phyloP scores from a whole-genome alignment of 2,329 filamentous ascomycete species.

The Mariannaea sp. region DNA sequence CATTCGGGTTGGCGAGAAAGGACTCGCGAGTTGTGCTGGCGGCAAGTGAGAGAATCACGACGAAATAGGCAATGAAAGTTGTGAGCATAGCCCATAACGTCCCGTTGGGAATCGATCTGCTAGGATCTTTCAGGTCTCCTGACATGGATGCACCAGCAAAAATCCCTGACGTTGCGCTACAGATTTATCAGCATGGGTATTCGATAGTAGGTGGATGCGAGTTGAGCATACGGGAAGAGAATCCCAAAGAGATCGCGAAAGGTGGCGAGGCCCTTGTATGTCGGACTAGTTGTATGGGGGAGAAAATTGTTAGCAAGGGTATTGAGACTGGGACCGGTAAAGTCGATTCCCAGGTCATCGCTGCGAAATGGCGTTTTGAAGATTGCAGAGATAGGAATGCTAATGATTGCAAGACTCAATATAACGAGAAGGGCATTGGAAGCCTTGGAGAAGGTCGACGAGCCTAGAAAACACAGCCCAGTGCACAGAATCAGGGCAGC shows the following conservation, averaged over 20 bases:
- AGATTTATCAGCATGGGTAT: conserved; percentile 34
- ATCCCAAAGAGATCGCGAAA: conserved; percentile 87
- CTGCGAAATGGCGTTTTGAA: conserved; percentile 70
- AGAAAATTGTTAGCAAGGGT: conserved; percentile 77
- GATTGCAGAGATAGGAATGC: conserved; percentile 79
- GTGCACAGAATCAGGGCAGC: conserved; percentile 73
- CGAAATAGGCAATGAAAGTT: conserved; percentile 75
- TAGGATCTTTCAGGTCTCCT: conserved; percentile 80
- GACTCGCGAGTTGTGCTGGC: conserved; percentile 75
- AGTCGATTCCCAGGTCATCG: conserved; percentile 66
- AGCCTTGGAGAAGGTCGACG: conserved; percentile 77
- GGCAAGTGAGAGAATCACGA: conserved; percentile 80
- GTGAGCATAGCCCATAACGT: conserved; percentile 77
- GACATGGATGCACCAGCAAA: conserved; percentile 86
- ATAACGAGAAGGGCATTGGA: conserved; percentile 77
- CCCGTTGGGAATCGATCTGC: conserved; percentile 83
- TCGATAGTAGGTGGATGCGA: background rate
- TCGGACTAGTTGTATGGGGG: conserved; percentile 68
- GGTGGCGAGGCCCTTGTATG: conserved; percentile 66
- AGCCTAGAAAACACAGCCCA: conserved; percentile 76
- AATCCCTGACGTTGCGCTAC: conserved; percentile 58
- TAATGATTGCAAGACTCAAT: conserved; percentile 73
- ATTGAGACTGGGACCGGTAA: conserved; percentile 73
- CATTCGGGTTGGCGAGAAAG: conserved; percentile 74
- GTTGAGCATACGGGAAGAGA: conserved; percentile 65